Base-by-base conservation (phyloP, 139 green algal species). In the Zygnema circumcarinatum region DNA sequence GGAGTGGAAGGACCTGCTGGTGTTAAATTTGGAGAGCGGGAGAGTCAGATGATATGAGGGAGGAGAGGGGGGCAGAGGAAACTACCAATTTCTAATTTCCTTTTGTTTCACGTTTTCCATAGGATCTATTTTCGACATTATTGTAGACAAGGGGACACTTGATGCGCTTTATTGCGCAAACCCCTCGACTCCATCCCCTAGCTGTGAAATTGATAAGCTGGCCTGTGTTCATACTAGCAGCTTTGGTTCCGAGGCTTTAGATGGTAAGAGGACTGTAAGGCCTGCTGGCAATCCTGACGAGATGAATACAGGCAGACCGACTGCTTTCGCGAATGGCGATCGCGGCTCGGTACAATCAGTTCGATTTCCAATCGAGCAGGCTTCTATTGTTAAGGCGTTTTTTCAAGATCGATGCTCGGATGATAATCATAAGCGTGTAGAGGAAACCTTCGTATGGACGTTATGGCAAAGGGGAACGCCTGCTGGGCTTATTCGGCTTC, bases 131-230 rank as follows among this genome's bases (percentile, higher is more conserved):
- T 78, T 78, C 16, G 69, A 78, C 16, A 25, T 78, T 39, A 16
- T 41, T 11, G 69, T 78, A 16, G 69, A 78, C 16, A 78, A 78
- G 16, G 69, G 69, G 11, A 78, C 69, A 39, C 69, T 78, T 3
- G 69, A 78, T 41, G 69, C 69, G 7, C 69, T 78, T 16, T 78
- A n/a, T 16, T 78, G 69, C 16, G 7, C 35, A 3, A 3, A 39
- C 16, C 69, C 16, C 7, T 41, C 16, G 7, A 3, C 69, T 25
- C 7, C 47, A 25, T 7, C 7, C 7, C 7, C 16, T 25, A 16
- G 7, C 47, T 62, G 7, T 62, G 47, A 62, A 62, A 62, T 62
- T 25, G 7, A 7, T 62, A 62, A 62, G 47, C 7, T 7, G 47
- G 7, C 16, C 7, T 25, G 16, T 62, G 47, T 62, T 16, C 7